A percentile compares a stretch with the other conserved stretches of the same genome.
phyloP scores from a whole-genome alignment of 257 asterid species.

The Lithospermum erythrorhizon region DNA sequence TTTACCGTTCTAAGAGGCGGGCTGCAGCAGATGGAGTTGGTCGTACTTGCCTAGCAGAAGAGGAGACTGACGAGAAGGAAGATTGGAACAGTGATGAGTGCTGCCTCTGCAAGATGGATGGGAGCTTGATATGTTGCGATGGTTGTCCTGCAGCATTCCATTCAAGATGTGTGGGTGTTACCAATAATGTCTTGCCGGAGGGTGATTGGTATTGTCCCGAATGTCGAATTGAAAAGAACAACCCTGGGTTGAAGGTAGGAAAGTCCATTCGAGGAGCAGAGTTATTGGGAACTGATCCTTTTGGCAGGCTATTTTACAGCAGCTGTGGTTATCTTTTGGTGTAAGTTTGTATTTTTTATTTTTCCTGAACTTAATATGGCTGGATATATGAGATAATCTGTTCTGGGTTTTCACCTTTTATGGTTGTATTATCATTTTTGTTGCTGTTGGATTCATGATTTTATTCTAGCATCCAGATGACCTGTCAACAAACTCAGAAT shows the following conservation, averaged over 20 bases:
- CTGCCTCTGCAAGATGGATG: constrained; percentile 93
- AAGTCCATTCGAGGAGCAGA: constrained; percentile 72
- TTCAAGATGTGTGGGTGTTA: constrained; percentile 87
- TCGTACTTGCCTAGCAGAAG: constrained; percentile 55
- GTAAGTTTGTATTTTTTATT: constrained; percentile 54
- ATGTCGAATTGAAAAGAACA: constrained; percentile 59
- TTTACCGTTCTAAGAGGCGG: constrained; percentile 45
- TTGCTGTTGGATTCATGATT: not conserved
- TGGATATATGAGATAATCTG: not conserved
- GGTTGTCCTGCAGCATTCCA: constrained; percentile 99
- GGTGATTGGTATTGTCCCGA: constrained; percentile 99
- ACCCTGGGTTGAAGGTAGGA: constrained; percentile 49
- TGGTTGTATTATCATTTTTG: not conserved
- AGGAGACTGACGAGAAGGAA: constrained; percentile 36
- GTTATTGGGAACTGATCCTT: constrained; percentile 68
- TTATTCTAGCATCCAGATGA: not conserved
- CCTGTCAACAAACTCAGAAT: not conserved
- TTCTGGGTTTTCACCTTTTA: not conserved
- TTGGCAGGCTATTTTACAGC: constrained; percentile 58
- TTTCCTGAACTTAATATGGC: not conserved
- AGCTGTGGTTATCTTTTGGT: constrained; percentile 84
- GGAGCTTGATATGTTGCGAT: constrained; percentile 90
- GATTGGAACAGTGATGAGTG: constrained; percentile 94
- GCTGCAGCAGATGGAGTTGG: constrained; percentile 36
- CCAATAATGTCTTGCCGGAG: constrained; percentile 74